phyloP scores from a whole-genome alignment of 1,284 basidiomycete genomes.

The Agaricales sp. region DNA sequence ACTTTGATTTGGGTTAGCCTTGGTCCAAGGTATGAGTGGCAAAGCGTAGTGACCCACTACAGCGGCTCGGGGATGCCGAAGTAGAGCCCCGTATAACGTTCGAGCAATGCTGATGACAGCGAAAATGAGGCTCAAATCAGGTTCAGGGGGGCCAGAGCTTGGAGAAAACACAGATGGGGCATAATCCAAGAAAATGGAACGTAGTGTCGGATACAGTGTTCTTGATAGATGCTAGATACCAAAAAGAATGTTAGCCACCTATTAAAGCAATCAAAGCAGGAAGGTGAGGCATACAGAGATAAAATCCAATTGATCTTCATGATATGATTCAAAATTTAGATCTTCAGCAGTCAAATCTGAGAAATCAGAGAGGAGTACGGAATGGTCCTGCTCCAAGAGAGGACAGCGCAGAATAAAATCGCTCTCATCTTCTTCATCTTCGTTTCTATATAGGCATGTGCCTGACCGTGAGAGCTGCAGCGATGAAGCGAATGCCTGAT shows the following conservation, averaged over 20 bases:
- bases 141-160: slow-evolving; percentile 39
- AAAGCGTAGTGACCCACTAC: no score
- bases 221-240: slow-evolving; percentile 30
- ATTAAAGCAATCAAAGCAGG: background rate
- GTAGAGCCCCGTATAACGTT: slow-evolving; percentile 55
- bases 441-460: slow-evolving; percentile 5
- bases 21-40: no score
- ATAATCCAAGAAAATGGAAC: slow-evolving; percentile 78
- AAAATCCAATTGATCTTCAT: slow-evolving; percentile 11
- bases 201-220: slow-evolving; percentile 64
- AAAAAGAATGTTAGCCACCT: slow-evolving; percentile 17
- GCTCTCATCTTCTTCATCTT: slow-evolving; percentile 23
- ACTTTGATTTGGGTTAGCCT: no score
- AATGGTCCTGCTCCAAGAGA: slow-evolving; percentile 16
- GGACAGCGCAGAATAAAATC: slow-evolving; percentile 17
- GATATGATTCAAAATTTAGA: slow-evolving; percentile 13
- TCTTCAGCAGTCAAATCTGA: slow-evolving; percentile 7
- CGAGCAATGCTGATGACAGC: slow-evolving; percentile 53
- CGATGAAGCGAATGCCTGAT: slow-evolving; percentile 33
- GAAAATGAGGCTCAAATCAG: slow-evolving; percentile 54
- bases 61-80: slow-evolving; percentile 29
- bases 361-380: slow-evolving; percentile 3
- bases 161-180: slow-evolving; percentile 76
- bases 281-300: slow-evolving; percentile 10
- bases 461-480: slow-evolving; percentile 19